Conservation (phyloP, 352 stramenopile genomes). For the Pythium apleroticum region DNA sequence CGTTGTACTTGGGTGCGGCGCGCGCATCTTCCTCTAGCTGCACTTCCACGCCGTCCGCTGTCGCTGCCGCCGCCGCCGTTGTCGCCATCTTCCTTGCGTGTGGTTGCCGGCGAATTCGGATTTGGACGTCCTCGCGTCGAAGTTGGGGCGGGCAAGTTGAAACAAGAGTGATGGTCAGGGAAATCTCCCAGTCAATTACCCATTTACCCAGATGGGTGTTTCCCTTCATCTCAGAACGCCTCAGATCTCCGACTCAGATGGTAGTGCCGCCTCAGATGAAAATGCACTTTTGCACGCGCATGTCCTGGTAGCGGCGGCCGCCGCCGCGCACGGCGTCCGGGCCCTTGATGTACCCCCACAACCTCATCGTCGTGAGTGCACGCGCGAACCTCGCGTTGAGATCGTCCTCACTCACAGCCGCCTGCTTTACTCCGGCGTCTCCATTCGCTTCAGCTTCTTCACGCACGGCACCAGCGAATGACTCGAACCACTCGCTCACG, state of each 20-base stretch:
- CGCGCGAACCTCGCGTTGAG: conserved; percentile 70
- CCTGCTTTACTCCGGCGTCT: not conserved
- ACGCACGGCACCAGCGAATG: conserved; percentile 42
- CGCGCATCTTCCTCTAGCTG: conserved; percentile 35
- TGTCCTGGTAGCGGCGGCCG: conserved; percentile 34
- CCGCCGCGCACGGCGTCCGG: conserved; percentile 19
- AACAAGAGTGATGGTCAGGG: conserved; percentile 26
- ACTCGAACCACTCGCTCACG: conserved; percentile 66
- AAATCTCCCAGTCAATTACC: conserved; percentile 22
- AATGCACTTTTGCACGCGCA: conserved; percentile 75
- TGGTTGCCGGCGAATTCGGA: not conserved
- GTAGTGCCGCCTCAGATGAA: conserved; percentile 48
- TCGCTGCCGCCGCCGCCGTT: too few species aligned
- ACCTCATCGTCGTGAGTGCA: conserved; percentile 60
- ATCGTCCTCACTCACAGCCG: conserved; percentile 22
- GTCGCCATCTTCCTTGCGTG: not conserved
- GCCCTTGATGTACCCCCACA: conserved; percentile 53
- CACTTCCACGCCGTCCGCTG: conserved; percentile 23
- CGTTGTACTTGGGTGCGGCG: conserved; percentile 33
- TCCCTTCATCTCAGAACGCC: not conserved
- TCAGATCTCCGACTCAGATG: not conserved
- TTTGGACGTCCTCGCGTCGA: not conserved
- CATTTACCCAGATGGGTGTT: conserved; percentile 12
- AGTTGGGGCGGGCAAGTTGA: conserved; percentile 9
- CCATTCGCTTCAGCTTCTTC: conserved; percentile 24